Base-by-base conservation (phyloP, 257 asterid species). In the Solanum phureja region DNA sequence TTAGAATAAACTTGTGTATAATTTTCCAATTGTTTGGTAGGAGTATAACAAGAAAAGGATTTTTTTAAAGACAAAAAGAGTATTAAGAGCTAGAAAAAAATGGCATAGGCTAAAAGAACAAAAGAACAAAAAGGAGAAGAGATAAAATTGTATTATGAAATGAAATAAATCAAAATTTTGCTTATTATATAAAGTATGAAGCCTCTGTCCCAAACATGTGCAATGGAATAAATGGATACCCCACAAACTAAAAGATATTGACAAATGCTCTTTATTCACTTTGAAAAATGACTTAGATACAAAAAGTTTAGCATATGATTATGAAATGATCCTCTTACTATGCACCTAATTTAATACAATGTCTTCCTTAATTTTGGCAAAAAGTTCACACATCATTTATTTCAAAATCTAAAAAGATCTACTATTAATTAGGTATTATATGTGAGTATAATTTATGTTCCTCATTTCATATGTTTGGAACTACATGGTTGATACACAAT, bases 241-340 rank as follows among this genome's bases (percentile, higher is more conserved):
- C 85, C 85, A 81, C 85, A 81, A 29, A 81, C 42, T 46, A 46
- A 46, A 27, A 81, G 85, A 79, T 44, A 79, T 79, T 44, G 85
- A 81, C 85, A 81, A 81, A 81, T 81, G 19, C 68, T 81, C 85
- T 46, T 81, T 81, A 81, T 81, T 81, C 85, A 81, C 68, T 46
- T 81, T 27, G 40, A 81, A 81, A 81, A 27, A 46, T 81, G 68
- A 81, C 68, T 46, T 81, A 18, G 58, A 12, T 81, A n/a, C 68
- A 81, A 81, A 27, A 81, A 46, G 85, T 81, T 81, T 8, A 81
- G 13, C 64, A 46, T 81, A 81, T 81, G 68, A 81, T 81, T 81
- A 81, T 81, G 68, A 81, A 81, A 81, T 81, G 68, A 81, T 81
- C 42, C 85, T 81, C 85, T 81, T 81, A 44, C 18, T 81, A 46